phyloP scores from a whole-genome alignment of 225 moss, liverwort and hornwort genomes.

The Climacium dendroides region DNA sequence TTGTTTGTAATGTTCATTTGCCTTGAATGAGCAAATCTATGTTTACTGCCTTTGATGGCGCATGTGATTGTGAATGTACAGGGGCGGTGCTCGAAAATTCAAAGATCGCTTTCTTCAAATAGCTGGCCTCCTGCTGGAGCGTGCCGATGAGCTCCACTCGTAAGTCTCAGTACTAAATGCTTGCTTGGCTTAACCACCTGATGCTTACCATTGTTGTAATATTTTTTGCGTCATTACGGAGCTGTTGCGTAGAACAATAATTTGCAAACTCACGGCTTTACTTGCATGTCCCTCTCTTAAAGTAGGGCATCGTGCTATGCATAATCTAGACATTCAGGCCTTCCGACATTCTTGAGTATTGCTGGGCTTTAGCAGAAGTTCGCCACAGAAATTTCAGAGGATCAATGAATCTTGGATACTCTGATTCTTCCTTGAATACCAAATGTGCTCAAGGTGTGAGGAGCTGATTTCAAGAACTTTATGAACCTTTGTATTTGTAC shows the following conservation, averaged over 20 bases:
- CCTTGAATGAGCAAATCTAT: not conserved
- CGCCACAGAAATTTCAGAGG: not conserved
- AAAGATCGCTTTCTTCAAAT: constrained; percentile 64
- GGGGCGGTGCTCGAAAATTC: constrained; percentile 79
- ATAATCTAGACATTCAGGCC: not conserved
- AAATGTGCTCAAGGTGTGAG: not conserved
- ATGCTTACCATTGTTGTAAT: not conserved
- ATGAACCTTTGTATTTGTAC: not conserved
- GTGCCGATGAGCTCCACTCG: constrained; percentile 75
- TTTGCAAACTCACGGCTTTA: not conserved
- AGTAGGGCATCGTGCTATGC: not conserved
- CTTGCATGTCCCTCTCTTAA: not conserved
- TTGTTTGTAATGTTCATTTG: not conserved
- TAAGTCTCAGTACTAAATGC: not conserved
- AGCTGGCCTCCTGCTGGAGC: constrained; percentile 69
- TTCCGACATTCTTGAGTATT: not conserved
- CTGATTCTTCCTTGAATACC: not conserved
- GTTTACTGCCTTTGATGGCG: not conserved
- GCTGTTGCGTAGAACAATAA: not conserved
- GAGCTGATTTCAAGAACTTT: not conserved
- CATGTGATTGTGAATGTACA: constrained; percentile 9
- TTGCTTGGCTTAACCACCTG: not conserved
- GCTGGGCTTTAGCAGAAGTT: not conserved
- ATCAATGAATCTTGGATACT: not conserved
- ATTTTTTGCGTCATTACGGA: not conserved